Base-by-base conservation (phyloP, 2,329 filamentous ascomycete species). In the Cladophialophora yegresii region DNA sequence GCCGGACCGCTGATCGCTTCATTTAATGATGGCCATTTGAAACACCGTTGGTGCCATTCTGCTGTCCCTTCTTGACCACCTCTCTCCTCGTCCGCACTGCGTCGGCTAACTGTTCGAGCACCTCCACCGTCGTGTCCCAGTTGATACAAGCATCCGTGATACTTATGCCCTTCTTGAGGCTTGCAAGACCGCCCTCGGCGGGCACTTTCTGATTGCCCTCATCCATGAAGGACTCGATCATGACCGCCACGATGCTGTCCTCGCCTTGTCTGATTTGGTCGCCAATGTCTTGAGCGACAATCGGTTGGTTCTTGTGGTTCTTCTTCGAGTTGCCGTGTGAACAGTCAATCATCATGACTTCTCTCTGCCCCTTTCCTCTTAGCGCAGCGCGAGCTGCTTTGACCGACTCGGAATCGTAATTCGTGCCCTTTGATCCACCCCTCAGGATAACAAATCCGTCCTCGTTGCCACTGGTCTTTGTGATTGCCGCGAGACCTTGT, bases 161-260 rank as follows among this genome's bases (percentile, higher is more conserved):
- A 77, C 90, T 95, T 74, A 98, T 90, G 72, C 95, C 95, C 78
- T 96, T 93, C 81, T 96, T 89, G 67, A 98, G 85, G 33, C 88
- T 92, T 5, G 84, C 82, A 67, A 98, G 85, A 36, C 89, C 92
- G 8, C 85, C 83, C 77, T 90, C 92, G 61, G 87, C 83, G 36
- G 93, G 91, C 3, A 97, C 91, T 79, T 97, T 97, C 77, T 99
- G 95, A 78, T 84, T 90, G 71, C 93, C 93, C 81, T 97, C 93
- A 73, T 93, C 89, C 80, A 98, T 96, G 78, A 98, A 91, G 78
- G 91, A 96, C 83, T 99, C 95, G 73, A 99, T 96, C 95, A 99
- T 99, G 65, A 98, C 91, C 73, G 95, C 95, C 87, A 97, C 93
- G 74, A 99, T 95, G 55, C 83, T 89, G 2, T 85, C 84, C 81